Base-by-base conservation (phyloP, 306 rosid species). In the Hippophae gyantsensis region DNA sequence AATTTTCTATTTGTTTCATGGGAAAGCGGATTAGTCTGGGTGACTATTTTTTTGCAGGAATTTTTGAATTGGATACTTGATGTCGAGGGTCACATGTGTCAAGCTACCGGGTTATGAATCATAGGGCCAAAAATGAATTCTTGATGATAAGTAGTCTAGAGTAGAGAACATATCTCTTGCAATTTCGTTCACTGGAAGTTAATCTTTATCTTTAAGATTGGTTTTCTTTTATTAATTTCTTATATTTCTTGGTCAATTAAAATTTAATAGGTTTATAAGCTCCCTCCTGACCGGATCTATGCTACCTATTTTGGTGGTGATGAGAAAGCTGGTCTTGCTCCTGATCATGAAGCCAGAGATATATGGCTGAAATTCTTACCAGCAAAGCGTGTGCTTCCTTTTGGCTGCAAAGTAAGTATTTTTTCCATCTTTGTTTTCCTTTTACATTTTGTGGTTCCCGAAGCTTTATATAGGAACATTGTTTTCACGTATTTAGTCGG, bases 221-320 rank as follows among this genome's bases (percentile, higher is more conserved):
- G 5, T 5, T 13, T 48, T 32, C 38, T 8, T 41, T 25, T 38
- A 18, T 42, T 40, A 8, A 9, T 57, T 60, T 51, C 26, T 47
- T 50, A n/a, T 61, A 47, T 63, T 50, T 45, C 3, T 60, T 13
- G 45, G 9, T 6, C 48, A 70, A 9, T 70, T 58, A 60, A 27
- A 68, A 18, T 71, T 32, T 32, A 32, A 57, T 66, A 92, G 97
- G 90, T 88, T 52, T 92, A 82, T 75, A 86, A 83, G 68, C 80
- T 92, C 69, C 94, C 95, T 12, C 55, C 74, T 13, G 90, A 86
- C 78, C 81, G 74, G 55, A 51, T 92, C 63, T 92, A 88, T 74
- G 95, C 94, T 32, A 92, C 99, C 23, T 92, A 92, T 79, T 92
- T 92, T 53, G 93, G 99, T 53, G 99, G 99, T 54, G 99, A 92